Base-by-base conservation (phyloP, 2,329 filamentous ascomycete species). In the Verticillium nonalfalfae region DNA sequence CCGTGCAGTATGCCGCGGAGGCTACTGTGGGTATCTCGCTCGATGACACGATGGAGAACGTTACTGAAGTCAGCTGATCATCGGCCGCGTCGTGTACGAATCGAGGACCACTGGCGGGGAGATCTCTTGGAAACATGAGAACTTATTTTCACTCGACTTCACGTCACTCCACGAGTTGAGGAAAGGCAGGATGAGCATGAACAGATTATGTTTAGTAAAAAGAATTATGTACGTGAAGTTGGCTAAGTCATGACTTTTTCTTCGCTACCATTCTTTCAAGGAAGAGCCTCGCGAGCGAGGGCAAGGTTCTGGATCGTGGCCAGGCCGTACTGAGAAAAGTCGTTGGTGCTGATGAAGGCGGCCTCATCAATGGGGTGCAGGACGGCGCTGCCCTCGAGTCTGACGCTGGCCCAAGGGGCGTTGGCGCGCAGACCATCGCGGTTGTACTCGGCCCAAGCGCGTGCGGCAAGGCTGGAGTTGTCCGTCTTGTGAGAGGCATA, bases 271-370 rank as follows among this genome's bases (percentile, higher is more conserved):
- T 11, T 21, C 2, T 31, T 26, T 26, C 14, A 26, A 21, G 57
- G 57, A 4, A 62, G 58, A 18, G 56, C 60, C 18, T 60, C 57
- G 11, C 63, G 39, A 58, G 76, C 70, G 38, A 76, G 67, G 2
- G 81, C 81, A 65, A 87, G 64, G 59, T 84, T 80, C 66, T 84
- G 80, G 61, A 87, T 85, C 0, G 78, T 82, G 1, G 82, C 80
- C 58, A 86, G 64, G 0, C 84, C 84, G 68, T 85, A 87, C 62
- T 83, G 75, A 0, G 84, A 82, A 6, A 79, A 76, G 52, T 81
- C 81, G 65, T 87, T 87, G 0, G 84, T 86, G 1, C 78, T 76
- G 1, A 87, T 66, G 84, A 84, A 87, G 0, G 74, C 69, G 0
- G 83, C 84, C 70, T 87, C 84, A 18, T 85, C 79, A 0, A 85